A percentile compares a stretch with the other conserved stretches of the same genome.
Evolutionary conservation across 305 asterid genomes (phyloP).

Genomic region (Solanum hybrid): DNA sequence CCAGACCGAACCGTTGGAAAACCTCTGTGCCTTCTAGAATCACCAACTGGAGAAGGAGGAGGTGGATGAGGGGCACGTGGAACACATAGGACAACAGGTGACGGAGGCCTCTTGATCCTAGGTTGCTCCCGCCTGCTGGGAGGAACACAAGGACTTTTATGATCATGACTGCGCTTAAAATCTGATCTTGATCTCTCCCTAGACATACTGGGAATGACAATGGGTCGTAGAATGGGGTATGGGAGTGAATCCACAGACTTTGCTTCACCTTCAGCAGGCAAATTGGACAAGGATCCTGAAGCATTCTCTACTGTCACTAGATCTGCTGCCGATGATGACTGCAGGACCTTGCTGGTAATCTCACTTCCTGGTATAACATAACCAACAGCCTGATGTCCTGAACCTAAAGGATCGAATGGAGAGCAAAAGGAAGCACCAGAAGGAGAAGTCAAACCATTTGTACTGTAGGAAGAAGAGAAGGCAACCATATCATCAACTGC

Average conservation of each 20-base stretch:
- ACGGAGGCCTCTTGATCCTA: slow-evolving; percentile 92
- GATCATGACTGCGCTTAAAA: slow-evolving; percentile 71
- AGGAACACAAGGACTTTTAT: slow-evolving; percentile 90
- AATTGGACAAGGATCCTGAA: slow-evolving; percentile 58
- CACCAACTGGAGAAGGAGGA: slow-evolving; percentile 91
- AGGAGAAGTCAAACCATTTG: slow-evolving; percentile 95
- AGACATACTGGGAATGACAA: slow-evolving; percentile 83
- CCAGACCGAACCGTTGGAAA: slow-evolving; percentile 97
- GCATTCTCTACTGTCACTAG: slow-evolving; percentile 65
- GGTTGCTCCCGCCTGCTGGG: slow-evolving; percentile 87
- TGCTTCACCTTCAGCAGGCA: slow-evolving; percentile 63
- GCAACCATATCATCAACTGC: slow-evolving; percentile 99
- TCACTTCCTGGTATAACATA: slow-evolving; percentile 88
- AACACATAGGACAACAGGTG: slow-evolving; percentile 97
- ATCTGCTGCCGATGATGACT: slow-evolving; percentile 59
- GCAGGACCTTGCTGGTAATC: slow-evolving; percentile 63
- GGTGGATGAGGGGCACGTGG: slow-evolving; percentile 98
- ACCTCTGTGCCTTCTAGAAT: slow-evolving; percentile 85
- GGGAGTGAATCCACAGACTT: slow-evolving; percentile 77
- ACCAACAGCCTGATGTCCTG: slow-evolving; percentile 68
- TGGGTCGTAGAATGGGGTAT: slow-evolving; percentile 89
- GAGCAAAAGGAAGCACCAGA: slow-evolving; percentile 93
- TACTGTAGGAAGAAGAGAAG: slow-evolving; percentile 93
- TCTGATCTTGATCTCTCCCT: slow-evolving; percentile 89
- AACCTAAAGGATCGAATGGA: slow-evolving; percentile 81